Percentiles rank a stretch among this genome's conserved stretches.
phyloP scores from a whole-genome alignment of 345 rosid genomes.

The Sisymbrium altissimum region DNA sequence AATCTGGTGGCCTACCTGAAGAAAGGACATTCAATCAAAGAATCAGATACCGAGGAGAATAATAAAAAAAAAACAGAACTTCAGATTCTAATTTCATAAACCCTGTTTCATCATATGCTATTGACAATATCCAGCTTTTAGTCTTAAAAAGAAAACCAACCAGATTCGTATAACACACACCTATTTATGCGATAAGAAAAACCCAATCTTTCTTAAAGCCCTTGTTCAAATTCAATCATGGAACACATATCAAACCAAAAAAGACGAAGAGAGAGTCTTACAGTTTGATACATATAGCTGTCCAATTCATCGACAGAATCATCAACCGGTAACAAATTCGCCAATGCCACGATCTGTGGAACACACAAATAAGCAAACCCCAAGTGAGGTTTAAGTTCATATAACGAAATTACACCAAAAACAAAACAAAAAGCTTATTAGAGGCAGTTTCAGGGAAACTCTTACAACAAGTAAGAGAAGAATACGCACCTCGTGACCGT shows the following conservation, averaged over 20 bases:
- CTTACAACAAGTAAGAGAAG: neutral
- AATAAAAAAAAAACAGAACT: neutral
- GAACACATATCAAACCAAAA: neutral
- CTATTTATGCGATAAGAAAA: neutral
- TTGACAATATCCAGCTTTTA: neutral
- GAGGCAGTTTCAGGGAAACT: constrained; percentile 2
- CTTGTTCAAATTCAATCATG: neutral
- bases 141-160: neutral
- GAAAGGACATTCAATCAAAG: constrained; percentile 1
- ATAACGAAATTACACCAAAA: neutral
- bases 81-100: neutral
- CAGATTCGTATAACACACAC: constrained; percentile 2
- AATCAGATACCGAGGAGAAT: neutral
- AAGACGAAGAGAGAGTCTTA: constrained; percentile 29
- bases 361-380: neutral
- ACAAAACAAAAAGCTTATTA: neutral
- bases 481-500: constrained; percentile 70
- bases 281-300: constrained; percentile 94
- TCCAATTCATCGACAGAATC: constrained; percentile 88
- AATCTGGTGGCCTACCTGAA: constrained; percentile 92
- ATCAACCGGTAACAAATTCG: constrained; percentile 81
- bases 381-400: constrained; percentile 8
- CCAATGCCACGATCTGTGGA: constrained; percentile 80
- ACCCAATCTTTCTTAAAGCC: neutral
- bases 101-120: too few species aligned